Evolutionary conservation across 2,329 filamentous ascomycete genomes (phyloP).

Genomic region (Piedraia hortae): DNA sequence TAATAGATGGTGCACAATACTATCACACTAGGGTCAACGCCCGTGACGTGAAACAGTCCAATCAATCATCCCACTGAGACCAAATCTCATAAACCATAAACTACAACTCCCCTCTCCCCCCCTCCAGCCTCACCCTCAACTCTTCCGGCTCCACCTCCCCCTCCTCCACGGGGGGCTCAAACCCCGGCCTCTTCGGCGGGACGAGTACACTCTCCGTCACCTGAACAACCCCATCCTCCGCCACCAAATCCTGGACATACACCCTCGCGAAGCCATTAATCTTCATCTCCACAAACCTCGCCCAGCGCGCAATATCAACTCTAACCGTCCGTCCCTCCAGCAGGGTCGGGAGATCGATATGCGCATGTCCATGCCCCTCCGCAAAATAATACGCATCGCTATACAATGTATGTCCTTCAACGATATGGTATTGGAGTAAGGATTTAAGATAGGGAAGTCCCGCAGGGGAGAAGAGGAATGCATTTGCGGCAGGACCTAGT

Average conservation of each 20-base stretch:
- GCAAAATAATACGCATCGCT: conserved; percentile 48
- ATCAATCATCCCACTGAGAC: no score
- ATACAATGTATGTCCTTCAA: conserved; percentile 49
- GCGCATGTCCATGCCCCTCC: conserved; percentile 23
- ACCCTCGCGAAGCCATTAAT: conserved; percentile 49
- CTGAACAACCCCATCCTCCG: conserved; percentile 59
- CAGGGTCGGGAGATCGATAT: conserved; percentile 45
- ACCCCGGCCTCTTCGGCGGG: conserved; percentile 49
- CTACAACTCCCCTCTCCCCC: no score
- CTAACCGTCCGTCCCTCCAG: conserved; percentile 36
- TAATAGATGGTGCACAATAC: no score
- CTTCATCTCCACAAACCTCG: conserved; percentile 41
- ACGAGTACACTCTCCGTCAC: conserved; percentile 46
- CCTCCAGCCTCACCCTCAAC: no score
- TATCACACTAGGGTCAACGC: no score
- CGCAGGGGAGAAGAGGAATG: conserved; percentile 55
- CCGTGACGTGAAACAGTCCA: no score
- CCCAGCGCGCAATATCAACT: conserved; percentile 42
- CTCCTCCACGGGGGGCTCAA: no score
- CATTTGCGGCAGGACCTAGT: conserved; percentile 46
- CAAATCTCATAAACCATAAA: no score
- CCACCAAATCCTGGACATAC: conserved; percentile 39
- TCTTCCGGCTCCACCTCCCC: no score
- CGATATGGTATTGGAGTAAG: conserved; percentile 53
- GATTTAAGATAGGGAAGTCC: conserved; percentile 53